These are phyloP conservation scores for Prunus yedoensis DNA, from an alignment of 331 rosid species.

Conservation along the genomic window DNA sequence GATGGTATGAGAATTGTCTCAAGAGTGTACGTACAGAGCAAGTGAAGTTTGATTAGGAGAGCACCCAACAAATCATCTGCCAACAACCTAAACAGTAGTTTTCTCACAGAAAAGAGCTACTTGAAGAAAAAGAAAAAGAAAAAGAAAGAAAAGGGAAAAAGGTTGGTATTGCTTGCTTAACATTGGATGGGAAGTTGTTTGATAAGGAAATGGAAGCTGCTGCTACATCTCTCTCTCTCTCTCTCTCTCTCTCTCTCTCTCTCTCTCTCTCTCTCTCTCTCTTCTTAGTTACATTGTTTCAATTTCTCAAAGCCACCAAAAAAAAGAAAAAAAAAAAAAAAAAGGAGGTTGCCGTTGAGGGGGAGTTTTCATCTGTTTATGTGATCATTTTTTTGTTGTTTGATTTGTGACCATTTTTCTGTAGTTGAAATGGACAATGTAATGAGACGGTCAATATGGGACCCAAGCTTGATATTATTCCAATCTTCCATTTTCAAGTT, in stretches of 20 bases:
- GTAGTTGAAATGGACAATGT: slow-evolving; percentile 23
- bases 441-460: slow-evolving; percentile 28
- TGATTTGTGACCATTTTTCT: background rate
- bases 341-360: slow-evolving; percentile 44
- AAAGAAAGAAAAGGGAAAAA: slow-evolving; percentile 17
- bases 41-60: slow-evolving; percentile 53
- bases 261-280: background rate
- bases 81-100: slow-evolving; percentile 47
- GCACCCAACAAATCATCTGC: slow-evolving; percentile 46
- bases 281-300: slow-evolving; percentile 20
- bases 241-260: background rate
- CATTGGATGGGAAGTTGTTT: slow-evolving; percentile 42
- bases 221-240: slow-evolving; percentile 11
- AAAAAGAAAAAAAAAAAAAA: background rate
- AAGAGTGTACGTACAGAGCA: slow-evolving; percentile 50
- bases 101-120: slow-evolving; percentile 41
- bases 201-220: slow-evolving; percentile 62
- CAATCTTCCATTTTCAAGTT: slow-evolving; percentile 25
- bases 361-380: slow-evolving; percentile 47
- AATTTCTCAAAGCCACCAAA: background rate
- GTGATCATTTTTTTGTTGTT: background rate
- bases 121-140: slow-evolving; percentile 56
- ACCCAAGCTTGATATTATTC: slow-evolving; percentile 10
- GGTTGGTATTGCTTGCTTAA: slow-evolving; percentile 60
- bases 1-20: background rate